Conservation (phyloP, 129 eudicot species). For the Logfia minima region DNA sequence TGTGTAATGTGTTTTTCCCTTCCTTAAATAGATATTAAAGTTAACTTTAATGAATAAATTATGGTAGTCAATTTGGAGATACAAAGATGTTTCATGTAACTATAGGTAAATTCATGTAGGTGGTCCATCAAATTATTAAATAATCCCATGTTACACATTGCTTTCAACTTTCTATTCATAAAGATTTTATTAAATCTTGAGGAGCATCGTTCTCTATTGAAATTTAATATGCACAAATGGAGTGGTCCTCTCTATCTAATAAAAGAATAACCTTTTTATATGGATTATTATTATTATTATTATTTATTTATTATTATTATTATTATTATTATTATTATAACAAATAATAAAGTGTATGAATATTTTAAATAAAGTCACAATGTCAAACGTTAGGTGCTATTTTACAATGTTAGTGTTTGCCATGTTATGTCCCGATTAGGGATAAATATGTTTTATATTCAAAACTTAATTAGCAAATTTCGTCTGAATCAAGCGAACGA, state of each 20-base stretch:
- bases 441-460: neutral
- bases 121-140: constrained; percentile 17
- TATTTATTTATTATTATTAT: neutral
- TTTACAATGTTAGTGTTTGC: constrained; percentile 8
- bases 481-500: neutral
- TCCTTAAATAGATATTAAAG: neutral
- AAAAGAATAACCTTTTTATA: neutral
- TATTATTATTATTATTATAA: neutral
- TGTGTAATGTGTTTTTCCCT: neutral
- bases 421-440: neutral
- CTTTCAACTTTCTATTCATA: constrained; percentile 20
- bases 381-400: constrained; percentile 1
- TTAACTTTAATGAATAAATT: constrained; percentile 14
- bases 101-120: constrained; percentile 8
- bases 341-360: neutral
- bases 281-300: neutral
- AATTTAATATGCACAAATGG: neutral
- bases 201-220: neutral
- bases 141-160: constrained; percentile 23
- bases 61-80: constrained; percentile 18
- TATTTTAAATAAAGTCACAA: neutral
- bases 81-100: neutral
- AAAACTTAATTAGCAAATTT: neutral
- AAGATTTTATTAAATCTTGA: neutral
- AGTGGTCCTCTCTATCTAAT: neutral